These are phyloP conservation scores for Aspergillus texensis DNA, from an alignment of 2,329 filamentous ascomycete genomes.

Conservation along the genomic window DNA sequence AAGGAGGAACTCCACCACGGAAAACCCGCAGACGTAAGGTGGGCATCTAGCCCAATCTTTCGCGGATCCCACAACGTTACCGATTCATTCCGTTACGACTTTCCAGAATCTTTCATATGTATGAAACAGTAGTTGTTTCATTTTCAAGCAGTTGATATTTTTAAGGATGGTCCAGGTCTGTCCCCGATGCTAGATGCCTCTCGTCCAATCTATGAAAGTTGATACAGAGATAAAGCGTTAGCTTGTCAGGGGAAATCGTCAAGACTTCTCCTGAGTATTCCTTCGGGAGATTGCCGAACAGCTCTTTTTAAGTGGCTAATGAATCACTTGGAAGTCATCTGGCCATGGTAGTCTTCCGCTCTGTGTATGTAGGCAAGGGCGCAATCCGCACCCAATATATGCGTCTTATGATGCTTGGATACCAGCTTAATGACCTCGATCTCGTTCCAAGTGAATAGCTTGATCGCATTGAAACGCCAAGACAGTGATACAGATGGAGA, in stretches of 20 bases:
- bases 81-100: neutral
- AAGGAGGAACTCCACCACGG: no score
- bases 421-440: neutral
- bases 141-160: neutral
- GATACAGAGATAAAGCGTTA: no score
- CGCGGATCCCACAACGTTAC: neutral
- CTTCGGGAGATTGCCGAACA: neutral
- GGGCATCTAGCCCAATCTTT: neutral
- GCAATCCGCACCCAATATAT: neutral
- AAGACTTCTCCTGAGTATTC: neutral
- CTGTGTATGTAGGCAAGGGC: neutral
- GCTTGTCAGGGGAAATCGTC: no score
- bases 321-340: neutral
- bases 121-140: neutral
- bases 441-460: neutral
- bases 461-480: neutral
- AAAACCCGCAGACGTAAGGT: neutral
- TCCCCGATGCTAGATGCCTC: neutral
- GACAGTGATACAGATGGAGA: neutral
- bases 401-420: neutral
- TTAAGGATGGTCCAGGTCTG: neutral
- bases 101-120: neutral
- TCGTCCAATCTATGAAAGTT: no score
- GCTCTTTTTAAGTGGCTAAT: neutral
- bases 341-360: neutral